phyloP scores from a whole-genome alignment of 2,329 filamentous ascomycete genomes.

The Alternaria triticimaculans region DNA sequence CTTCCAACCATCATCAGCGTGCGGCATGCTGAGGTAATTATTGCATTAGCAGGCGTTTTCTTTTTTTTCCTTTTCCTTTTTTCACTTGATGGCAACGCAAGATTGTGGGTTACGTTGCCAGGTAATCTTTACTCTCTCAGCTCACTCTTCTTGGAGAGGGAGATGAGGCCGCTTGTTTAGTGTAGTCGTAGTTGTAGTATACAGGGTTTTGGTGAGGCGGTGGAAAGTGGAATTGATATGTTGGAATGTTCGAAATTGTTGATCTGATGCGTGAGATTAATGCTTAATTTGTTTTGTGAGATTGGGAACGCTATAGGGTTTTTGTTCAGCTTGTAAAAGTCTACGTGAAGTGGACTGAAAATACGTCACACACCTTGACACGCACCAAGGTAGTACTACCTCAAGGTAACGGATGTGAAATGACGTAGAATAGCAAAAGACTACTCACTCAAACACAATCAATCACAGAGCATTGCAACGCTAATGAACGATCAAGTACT shows the following conservation, averaged over 20 bases:
- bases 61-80: neutral
- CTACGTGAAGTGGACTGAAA: neutral
- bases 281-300: neutral
- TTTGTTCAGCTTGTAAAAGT: too few species aligned
- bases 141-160: neutral
- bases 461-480: neutral
- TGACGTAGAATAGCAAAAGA: neutral
- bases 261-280: neutral
- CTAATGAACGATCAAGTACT: neutral
- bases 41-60: constrained; percentile 5
- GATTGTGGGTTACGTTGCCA: constrained; percentile 1
- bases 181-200: constrained; percentile 1
- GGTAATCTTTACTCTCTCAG: constrained; percentile 3
- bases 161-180: neutral
- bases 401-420: neutral
- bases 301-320: too few species aligned
- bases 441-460: neutral
- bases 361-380: rapidly evolving
- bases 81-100: neutral
- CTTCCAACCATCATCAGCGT: constrained; percentile 6
- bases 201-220: neutral
- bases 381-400: neutral
- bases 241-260: neutral
- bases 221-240: constrained; percentile 2
- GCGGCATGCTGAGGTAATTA: constrained; percentile 12